Evolutionary conservation across 148 eudicot genomes (phyloP).

Genomic region (Simmondsia chinensis): DNA sequence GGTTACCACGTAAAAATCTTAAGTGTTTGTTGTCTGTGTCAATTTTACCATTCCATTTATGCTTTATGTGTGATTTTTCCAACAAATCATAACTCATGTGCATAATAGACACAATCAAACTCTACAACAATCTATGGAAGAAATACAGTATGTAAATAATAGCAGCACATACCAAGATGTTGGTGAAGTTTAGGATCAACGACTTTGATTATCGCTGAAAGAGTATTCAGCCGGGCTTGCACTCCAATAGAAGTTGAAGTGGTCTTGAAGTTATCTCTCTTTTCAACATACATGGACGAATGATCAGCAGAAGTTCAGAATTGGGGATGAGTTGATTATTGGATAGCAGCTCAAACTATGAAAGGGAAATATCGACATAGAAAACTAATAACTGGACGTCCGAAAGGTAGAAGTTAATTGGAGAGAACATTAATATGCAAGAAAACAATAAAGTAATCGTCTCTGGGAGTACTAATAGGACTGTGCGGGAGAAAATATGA

Average conservation of each 20-base stretch:
- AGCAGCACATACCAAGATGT: slow-evolving; percentile 73
- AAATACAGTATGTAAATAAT: slow-evolving; percentile 1
- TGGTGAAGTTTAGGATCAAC: slow-evolving; percentile 94
- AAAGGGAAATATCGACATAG: neutral
- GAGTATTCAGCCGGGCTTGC: slow-evolving; percentile 73
- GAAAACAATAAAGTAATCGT: too few species aligned
- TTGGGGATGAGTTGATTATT: slow-evolving; percentile 1
- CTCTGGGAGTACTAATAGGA: too few species aligned
- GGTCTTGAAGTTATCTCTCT: slow-evolving; percentile 89
- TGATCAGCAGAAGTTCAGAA: slow-evolving; percentile 5
- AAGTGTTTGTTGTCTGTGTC: too few species aligned
- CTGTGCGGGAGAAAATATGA: too few species aligned
- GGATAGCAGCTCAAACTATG: neutral
- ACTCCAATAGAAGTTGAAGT: slow-evolving; percentile 72
- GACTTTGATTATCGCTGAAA: slow-evolving; percentile 65
- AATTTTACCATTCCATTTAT: too few species aligned
- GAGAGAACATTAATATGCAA: too few species aligned
- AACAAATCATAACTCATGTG: too few species aligned
- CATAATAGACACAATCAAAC: neutral
- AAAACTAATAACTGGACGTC: neutral
- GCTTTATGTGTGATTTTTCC: too few species aligned
- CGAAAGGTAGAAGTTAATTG: neutral
- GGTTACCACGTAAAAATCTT: too few species aligned
- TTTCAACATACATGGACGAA: slow-evolving; percentile 14
- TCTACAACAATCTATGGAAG: neutral